Evolutionary conservation across 1,139 yeast species (phyloP), one percentile per base, ranked within the genome.

Genomic region (Chernovozyma aurita): DNA sequence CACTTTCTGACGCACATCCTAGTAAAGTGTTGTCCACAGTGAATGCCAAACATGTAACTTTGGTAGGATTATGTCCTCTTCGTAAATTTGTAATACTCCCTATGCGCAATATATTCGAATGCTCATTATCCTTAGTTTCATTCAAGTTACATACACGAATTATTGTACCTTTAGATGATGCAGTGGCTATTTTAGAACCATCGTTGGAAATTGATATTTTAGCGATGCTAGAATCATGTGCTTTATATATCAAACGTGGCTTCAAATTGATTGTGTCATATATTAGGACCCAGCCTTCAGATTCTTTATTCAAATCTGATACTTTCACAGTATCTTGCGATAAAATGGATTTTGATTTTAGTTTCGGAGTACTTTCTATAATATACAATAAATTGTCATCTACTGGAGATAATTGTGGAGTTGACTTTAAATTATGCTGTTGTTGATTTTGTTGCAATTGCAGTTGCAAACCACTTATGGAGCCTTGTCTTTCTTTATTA

Each of bases 91-190:
- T 65, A 2, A 31, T 20, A 12, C 16, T 26, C 3, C 17, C 22
- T 13, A 34, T 34, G 4, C 18, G 4, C 14, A 34, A 25, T 14
- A 17, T 28, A 17, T 11, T 26, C 28, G 18, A 16, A 7, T 6
- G 9, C 6, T 6, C 8, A 20, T 20, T 6, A 20, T 20, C 22
- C 25, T 14, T 18, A 14, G 9, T n/a, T 21, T n/a, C 29, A 24
- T 15, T 13, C 20, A 51, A 47, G 32, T 51, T 53, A 41, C 62
- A 61, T 1, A 82, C 78, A 32, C 92, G 59, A 1, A 84, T 65
- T 4, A 84, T 80, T 0, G 94, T 84, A 0, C 94, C 94, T 45
- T 80, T 81, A 2, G 68, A 63, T 0, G 87, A 80, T 0, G 88
- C 84, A 0, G 90, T 78, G 1, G 88, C 86, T 18, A 83, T 61